Base-by-base conservation (phyloP, 2,329 filamentous ascomycete genomes). In the Colletotrichum limetticola region DNA sequence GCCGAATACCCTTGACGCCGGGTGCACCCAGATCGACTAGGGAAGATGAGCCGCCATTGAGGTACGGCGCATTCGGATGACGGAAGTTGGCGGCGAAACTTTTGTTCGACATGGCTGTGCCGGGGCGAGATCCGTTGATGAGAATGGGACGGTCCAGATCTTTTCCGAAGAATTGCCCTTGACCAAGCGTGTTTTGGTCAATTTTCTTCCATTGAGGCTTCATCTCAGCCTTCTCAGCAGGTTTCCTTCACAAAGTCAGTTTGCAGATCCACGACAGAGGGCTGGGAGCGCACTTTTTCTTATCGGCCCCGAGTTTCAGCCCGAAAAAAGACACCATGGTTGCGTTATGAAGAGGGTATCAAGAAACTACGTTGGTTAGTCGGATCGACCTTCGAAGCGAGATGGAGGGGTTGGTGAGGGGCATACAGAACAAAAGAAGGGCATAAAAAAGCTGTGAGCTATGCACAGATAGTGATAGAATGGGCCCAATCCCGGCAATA, bases 241-340 rank as follows among this genome's bases (percentile, higher is more conserved):
- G 52, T 69, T 74, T 75, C 68, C 74, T 75, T 61, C 3, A 24
- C n/a, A 52, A 22, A 14, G 58, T 74, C 53, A 71, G 63, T 26
- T 42, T n/a, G 7, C 14, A 26, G 5, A 7, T 22, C 56, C 12
- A 16, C 7, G 6, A 22, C 52, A 24, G 53, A 42, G 24, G 24
- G 32, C 52, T 19, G 9, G 26, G 12, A 37, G 49, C 72, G 37
- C 68, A 86, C 85, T 88, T 89, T 80, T 90, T 90, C 82, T 86
- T 90, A 74, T 88, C 87, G 76, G 84, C 84, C 62, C 88, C 87
- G 72, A 90, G 83, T 78, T 86, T 89, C 78, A 91, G 81, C 62
- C 88, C 88, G 75, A 90, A 90, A 75, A 91, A 89, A 2, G 89
- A 90, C 26, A 90, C 89, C 89, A 91, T 90, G 59, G 19, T 80